Conservation (phyloP, 345 rosid species). For the Syzygium aqueum region DNA sequence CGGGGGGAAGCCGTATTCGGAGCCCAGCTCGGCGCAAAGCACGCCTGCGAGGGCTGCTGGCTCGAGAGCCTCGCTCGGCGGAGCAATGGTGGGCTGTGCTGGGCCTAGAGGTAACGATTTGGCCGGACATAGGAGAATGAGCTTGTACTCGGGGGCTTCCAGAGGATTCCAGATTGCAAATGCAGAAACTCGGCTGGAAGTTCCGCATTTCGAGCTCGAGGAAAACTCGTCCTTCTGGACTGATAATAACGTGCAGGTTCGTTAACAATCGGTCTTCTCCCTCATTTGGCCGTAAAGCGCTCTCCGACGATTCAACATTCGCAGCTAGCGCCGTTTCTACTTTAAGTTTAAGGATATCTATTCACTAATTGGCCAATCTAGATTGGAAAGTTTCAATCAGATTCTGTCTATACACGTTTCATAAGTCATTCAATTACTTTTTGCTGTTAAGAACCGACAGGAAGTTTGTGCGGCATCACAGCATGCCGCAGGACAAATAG, state of each 20-base stretch:
- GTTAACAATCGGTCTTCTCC: too few species aligned
- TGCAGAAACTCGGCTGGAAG: constrained; percentile 26
- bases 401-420: background rate
- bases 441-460: background rate
- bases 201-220: constrained; percentile 63
- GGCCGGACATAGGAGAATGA: constrained; percentile 36
- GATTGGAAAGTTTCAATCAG: background rate
- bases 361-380: background rate
- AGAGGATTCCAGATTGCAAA: constrained; percentile 34
- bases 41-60: constrained; percentile 51
- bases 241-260: constrained; percentile 91
- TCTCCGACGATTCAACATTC: background rate
- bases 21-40: constrained; percentile 64
- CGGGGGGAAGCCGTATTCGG: constrained; percentile 41
- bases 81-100: constrained; percentile 15
- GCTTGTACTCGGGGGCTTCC: constrained; percentile 37
- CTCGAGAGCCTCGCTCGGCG: constrained; percentile 51
- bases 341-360: background rate
- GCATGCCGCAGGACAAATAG: background rate
- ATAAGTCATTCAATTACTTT: background rate
- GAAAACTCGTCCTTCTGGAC: constrained; percentile 75
- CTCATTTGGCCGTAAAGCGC: background rate
- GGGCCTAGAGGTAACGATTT: constrained; percentile 23
- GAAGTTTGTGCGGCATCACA: background rate
- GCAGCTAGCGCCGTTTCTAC: background rate